Percentiles rank a stretch among this genome's conserved stretches.
These are phyloP conservation scores for Aurifilum marmelostoma DNA, from an alignment of 2,329 filamentous ascomycete genomes.

Conservation along the genomic window DNA sequence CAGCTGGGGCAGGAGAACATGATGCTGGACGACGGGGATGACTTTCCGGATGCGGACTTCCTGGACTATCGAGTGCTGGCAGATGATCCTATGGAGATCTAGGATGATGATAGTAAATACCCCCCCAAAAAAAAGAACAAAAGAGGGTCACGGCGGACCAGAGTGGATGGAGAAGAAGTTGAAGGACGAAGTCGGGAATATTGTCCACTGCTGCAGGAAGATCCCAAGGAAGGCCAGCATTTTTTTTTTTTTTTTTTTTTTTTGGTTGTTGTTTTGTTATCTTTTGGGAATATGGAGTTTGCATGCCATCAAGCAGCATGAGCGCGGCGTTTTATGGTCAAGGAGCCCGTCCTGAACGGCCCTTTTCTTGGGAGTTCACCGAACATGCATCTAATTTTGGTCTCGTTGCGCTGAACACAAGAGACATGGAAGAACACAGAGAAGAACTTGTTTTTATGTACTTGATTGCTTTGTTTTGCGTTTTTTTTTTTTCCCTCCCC, in stretches of 20 bases:
- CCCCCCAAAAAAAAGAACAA: background rate
- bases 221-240: constrained; percentile 4
- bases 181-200: background rate
- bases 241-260: background rate
- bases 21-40: constrained; percentile 42
- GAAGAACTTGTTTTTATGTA: constrained; percentile 2
- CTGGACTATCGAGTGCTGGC: constrained; percentile 46
- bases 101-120: background rate
- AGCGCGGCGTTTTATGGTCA: constrained; percentile 21
- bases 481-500: too few species aligned
- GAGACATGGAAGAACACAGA: background rate
- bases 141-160: background rate
- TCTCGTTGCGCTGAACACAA: background rate
- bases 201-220: constrained; percentile 4
- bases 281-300: too few species aligned
- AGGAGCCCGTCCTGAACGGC: background rate
- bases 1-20: constrained; percentile 52
- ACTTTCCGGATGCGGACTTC: constrained; percentile 74
- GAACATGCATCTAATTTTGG: background rate
- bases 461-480: background rate
- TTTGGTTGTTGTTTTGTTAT: background rate
- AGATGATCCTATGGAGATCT: constrained; percentile 47
- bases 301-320: constrained; percentile 23
- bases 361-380: background rate
- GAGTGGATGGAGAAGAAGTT: background rate